phyloP scores from a whole-genome alignment of 352 stramenopile species.

The Phytophthora kernoviae region DNA sequence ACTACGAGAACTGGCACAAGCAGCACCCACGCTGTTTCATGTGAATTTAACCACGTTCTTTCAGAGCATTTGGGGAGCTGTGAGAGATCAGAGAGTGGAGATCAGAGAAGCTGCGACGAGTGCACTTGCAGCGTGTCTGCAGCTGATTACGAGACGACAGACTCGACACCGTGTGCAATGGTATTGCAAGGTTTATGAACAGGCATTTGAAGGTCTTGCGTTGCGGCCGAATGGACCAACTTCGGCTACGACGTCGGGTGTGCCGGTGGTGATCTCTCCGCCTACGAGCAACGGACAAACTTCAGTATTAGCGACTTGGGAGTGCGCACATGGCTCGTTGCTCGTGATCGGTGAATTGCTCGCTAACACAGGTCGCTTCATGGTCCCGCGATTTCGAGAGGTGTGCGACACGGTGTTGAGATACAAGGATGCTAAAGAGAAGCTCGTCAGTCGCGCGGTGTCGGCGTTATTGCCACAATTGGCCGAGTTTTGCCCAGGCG shows the following conservation, averaged over 20 bases:
- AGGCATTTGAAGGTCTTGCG: slow-evolving; percentile 83
- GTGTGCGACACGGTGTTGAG: slow-evolving; percentile 93
- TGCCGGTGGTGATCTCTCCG: slow-evolving; percentile 7
- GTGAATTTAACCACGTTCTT: slow-evolving; percentile 93
- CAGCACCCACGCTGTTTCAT: slow-evolving; percentile 91
- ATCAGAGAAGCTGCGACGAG: slow-evolving; percentile 85
- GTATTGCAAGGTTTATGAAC: slow-evolving; percentile 93
- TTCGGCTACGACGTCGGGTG: slow-evolving; percentile 13
- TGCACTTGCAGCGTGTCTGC: slow-evolving; percentile 86
- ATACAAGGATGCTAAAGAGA: slow-evolving; percentile 92
- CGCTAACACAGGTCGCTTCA: slow-evolving; percentile 95
- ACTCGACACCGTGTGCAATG: slow-evolving; percentile 88
- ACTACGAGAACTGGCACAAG: slow-evolving; percentile 83
- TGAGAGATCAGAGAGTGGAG: slow-evolving; percentile 75
- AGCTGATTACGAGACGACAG: slow-evolving; percentile 85
- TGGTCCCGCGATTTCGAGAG: slow-evolving; percentile 97
- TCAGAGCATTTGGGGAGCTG: slow-evolving; percentile 89
- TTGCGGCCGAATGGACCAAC: slow-evolving; percentile 17
- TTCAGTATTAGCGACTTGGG: slow-evolving; percentile 50
- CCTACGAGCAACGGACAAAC: slow-evolving; percentile 13
- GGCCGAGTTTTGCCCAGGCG: slow-evolving; percentile 90
- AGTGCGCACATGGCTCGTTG: slow-evolving; percentile 94
- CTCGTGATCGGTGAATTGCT: slow-evolving; percentile 95
- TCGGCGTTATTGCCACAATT: slow-evolving; percentile 93
- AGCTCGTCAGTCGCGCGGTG: slow-evolving; percentile 81